Conservation (phyloP, 1,284 basidiomycete species). For the Inonotus hispidus region DNA sequence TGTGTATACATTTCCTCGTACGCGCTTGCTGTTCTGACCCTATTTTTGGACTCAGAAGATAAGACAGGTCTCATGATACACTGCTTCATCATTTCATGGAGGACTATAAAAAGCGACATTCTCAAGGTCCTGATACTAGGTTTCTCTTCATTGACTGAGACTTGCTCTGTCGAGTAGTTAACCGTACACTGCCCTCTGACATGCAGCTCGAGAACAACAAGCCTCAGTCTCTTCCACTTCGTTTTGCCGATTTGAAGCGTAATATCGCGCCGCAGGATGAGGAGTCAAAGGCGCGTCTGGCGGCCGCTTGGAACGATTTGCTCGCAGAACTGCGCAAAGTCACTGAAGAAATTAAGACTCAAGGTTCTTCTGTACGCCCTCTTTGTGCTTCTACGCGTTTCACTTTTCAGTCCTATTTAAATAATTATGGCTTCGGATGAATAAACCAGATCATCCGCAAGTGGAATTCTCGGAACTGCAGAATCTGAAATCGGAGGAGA, state of each 20-base stretch:
- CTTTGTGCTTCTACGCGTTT: neutral
- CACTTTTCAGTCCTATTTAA: neutral
- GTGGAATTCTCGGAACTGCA: slow-evolving; percentile 51
- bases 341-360: slow-evolving; percentile 39
- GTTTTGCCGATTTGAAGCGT: slow-evolving; percentile 50
- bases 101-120: neutral
- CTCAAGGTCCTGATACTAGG: neutral
- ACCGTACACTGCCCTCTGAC: neutral
- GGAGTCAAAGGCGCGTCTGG: slow-evolving; percentile 46
- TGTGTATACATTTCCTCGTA: neutral
- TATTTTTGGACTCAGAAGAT: neutral
- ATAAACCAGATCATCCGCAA: slow-evolving; percentile 43
- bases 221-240: slow-evolving; percentile 2
- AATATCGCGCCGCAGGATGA: slow-evolving; percentile 45
- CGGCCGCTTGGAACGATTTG: slow-evolving; percentile 53
- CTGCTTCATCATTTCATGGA: neutral
- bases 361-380: slow-evolving; percentile 45
- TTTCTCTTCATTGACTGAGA: neutral
- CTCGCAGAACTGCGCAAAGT: slow-evolving; percentile 42
- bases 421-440: neutral
- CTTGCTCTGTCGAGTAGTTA: neutral
- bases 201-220: neutral
- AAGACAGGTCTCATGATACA: neutral
- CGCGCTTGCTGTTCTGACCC: neutral
- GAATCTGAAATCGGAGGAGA: slow-evolving; percentile 39